These are phyloP conservation scores for Kodamaea ohmeri DNA, from an alignment of 1,139 yeast species.

Conservation along the genomic window DNA sequence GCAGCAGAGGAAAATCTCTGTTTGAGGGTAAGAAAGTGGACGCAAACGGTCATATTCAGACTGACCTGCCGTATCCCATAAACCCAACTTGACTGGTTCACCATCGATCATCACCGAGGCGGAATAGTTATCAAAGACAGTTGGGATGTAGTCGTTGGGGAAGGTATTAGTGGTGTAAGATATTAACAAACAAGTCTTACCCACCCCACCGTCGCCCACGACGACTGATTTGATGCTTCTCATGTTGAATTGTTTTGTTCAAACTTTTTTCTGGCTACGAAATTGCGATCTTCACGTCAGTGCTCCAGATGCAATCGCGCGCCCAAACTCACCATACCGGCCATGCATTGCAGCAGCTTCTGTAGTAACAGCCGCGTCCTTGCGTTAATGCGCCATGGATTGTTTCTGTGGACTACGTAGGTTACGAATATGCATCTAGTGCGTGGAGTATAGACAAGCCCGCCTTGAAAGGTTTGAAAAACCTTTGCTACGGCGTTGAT, in stretches of 20 bases:
- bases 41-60: constrained; percentile 89
- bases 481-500: too few relatives aligned
- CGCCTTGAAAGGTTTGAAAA: too few relatives aligned
- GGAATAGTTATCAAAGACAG: constrained; percentile 52
- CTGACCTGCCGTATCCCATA: constrained; percentile 99
- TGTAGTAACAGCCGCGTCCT: too few relatives aligned
- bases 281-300: background rate
- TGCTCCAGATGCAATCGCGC: background rate
- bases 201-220: constrained; percentile 97
- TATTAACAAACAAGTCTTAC: constrained; percentile 86
- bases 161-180: constrained; percentile 86
- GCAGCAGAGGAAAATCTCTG: constrained; percentile 84
- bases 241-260: constrained; percentile 36
- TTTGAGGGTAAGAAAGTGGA: constrained; percentile 90
- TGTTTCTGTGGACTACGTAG: too few relatives aligned
- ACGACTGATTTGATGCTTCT: constrained; percentile 93
- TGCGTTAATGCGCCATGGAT: too few relatives aligned
- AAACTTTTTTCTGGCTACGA: constrained; percentile 6
- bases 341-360: too few relatives aligned
- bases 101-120: constrained; percentile 85
- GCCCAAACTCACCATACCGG: too few relatives aligned
- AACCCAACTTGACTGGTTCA: constrained; percentile 75
- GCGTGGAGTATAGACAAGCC: too few relatives aligned
- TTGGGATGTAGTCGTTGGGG: constrained; percentile 87
- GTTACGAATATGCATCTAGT: too few relatives aligned